phyloP scores from a whole-genome alignment of 371 early-diverging fungal genomes.

The Chytridiales sp. region DNA sequence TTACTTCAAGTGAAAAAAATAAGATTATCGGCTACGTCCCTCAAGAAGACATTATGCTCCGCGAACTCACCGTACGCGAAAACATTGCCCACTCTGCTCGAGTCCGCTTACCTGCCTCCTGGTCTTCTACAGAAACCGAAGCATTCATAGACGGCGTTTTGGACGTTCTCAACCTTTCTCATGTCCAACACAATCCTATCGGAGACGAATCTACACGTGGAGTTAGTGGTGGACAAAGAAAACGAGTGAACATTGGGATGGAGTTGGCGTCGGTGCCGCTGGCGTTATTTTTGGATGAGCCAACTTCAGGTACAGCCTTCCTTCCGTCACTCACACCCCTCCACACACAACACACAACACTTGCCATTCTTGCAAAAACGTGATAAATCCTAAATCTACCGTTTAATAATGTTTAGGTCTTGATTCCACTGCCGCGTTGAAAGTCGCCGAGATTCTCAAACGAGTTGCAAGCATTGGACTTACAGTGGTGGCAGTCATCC shows the following conservation, averaged over 20 bases:
- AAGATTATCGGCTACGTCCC: slow-evolving; percentile 57
- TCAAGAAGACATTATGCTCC: slow-evolving; percentile 79
- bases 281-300: slow-evolving; percentile 87
- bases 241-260: slow-evolving; percentile 76
- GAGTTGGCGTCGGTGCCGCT: slow-evolving; percentile 74
- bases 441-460: slow-evolving; percentile 29
- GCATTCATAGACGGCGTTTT: not conserved
- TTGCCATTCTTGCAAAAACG: too few relatives aligned
- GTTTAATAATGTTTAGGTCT: slow-evolving; percentile 77
- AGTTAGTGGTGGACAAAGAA: slow-evolving; percentile 76
- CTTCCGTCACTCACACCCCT: not conserved
- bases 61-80: slow-evolving; percentile 79
- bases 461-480: slow-evolving; percentile 29
- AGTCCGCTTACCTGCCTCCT: slow-evolving; percentile 65
- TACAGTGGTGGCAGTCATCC: slow-evolving; percentile 89
- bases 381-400: too few relatives aligned
- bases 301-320: slow-evolving; percentile 48
- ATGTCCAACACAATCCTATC: slow-evolving; percentile 77
- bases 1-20: too few relatives aligned
- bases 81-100: slow-evolving; percentile 80
- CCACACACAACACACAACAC: not conserved
- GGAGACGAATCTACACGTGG: slow-evolving; percentile 68
- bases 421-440: slow-evolving; percentile 61
- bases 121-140: slow-evolving; percentile 33
- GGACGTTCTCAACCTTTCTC: slow-evolving; percentile 53